Conservation (phyloP, 176 grass and related monocot genomes). For the Coix lacrymajobi region DNA sequence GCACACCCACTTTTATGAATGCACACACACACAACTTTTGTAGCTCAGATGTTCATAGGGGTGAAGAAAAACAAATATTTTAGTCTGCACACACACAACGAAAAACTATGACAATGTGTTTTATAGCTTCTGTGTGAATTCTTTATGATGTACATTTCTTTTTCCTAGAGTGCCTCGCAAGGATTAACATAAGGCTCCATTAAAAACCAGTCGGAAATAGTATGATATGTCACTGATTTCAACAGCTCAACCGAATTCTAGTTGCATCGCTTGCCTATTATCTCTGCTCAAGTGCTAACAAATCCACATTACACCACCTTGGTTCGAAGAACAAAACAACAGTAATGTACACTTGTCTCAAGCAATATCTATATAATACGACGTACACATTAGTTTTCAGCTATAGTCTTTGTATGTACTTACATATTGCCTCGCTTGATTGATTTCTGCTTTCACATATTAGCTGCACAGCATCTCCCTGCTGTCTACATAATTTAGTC, state of each 20-base stretch:
- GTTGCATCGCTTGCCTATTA: background rate
- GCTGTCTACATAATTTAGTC: background rate
- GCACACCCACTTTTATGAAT: no score
- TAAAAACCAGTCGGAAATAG: background rate
- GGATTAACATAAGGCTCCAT: background rate
- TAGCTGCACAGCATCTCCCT: background rate
- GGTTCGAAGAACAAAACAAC: background rate
- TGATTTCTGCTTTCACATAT: background rate
- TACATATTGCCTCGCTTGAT: background rate
- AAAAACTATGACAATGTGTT: no score
- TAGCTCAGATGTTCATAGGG: no score
- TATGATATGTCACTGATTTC: background rate
- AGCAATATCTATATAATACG: background rate
- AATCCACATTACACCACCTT: background rate
- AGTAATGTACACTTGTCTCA: background rate
- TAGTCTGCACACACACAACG: no score
- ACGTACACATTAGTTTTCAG: background rate
- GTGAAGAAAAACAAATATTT: no score
- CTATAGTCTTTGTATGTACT: background rate
- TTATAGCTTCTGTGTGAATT: no score
- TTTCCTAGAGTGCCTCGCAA: background rate
- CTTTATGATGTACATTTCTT: background rate
- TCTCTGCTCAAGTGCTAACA: background rate
- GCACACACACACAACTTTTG: no score
- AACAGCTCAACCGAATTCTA: background rate